These are phyloP conservation scores for Simplicillium sp. DNA, from an alignment of 2,329 filamentous ascomycete species.

Conservation along the genomic window DNA sequence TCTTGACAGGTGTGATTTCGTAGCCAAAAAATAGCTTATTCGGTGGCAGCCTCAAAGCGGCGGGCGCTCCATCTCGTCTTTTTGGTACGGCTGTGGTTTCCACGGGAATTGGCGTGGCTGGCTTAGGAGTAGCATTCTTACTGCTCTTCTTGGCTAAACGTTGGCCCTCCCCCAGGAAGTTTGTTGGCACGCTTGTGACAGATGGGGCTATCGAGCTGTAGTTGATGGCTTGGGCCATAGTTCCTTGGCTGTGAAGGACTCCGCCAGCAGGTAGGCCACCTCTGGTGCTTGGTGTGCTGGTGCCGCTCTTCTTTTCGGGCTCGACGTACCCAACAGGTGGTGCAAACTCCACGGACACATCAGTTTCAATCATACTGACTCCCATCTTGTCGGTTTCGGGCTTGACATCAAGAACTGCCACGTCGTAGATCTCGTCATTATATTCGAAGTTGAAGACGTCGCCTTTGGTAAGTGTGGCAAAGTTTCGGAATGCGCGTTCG, in stretches of 20 bases:
- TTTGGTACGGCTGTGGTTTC: constrained; percentile 20
- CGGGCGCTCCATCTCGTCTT: constrained; percentile 63
- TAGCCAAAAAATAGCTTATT: constrained; percentile 98
- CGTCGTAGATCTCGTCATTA: constrained; percentile 88
- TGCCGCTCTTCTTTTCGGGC: constrained; percentile 69
- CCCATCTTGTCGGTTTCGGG: constrained; percentile 74
- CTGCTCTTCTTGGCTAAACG: constrained; percentile 74
- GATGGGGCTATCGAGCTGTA: constrained; percentile 83
- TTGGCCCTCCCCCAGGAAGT: constrained; percentile 74
- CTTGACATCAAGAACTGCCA: constrained; percentile 89
- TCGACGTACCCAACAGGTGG: constrained; percentile 91
- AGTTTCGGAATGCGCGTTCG: constrained; percentile 93
- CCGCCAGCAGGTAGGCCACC: constrained; percentile 62
- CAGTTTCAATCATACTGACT: constrained; percentile 92
- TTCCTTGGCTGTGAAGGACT: constrained; percentile 72
- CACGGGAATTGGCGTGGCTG: constrained; percentile 56
- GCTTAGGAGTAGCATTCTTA: constrained; percentile 57
- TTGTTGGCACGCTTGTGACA: constrained; percentile 59
- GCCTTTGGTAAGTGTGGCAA: constrained; percentile 84
- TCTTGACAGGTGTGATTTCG: constrained; percentile 80
- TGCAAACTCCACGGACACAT: constrained; percentile 93
- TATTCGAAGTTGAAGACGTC: constrained; percentile 96
- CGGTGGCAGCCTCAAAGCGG: constrained; percentile 72
- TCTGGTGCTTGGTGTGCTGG: constrained; percentile 68
- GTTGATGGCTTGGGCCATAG: constrained; percentile 97